phyloP scores from a whole-genome alignment of 257 asterid genomes.

The Jaltomata sinuosa region DNA sequence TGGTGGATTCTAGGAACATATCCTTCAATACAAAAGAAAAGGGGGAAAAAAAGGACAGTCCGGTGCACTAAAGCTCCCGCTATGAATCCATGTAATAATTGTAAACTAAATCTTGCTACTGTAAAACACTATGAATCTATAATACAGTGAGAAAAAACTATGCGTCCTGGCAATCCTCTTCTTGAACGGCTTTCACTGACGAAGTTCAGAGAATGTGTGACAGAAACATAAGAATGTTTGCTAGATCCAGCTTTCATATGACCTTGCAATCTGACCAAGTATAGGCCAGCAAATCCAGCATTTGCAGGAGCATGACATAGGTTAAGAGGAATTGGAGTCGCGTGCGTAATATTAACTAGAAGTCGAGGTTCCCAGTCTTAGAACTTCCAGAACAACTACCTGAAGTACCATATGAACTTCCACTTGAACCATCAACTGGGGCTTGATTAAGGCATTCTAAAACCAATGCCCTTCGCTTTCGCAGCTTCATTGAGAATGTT shows the following conservation, averaged over 20 bases:
- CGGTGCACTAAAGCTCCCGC: background rate
- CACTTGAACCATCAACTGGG: conserved; percentile 88
- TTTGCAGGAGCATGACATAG: background rate
- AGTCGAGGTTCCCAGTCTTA: conserved; percentile 60
- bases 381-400: conserved; percentile 72
- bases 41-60: background rate
- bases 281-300: background rate
- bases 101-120: background rate
- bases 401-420: conserved; percentile 64
- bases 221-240: background rate
- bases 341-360: conserved; percentile 21
- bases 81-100: background rate
- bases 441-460: conserved; percentile 94
- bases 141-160: background rate
- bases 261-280: background rate
- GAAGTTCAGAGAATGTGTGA: background rate
- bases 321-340: background rate
- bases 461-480: conserved; percentile 50
- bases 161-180: background rate
- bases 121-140: background rate
- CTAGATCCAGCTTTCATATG: background rate
- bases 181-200: background rate
- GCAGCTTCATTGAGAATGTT: conserved; percentile 80
- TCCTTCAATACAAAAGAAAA: background rate
- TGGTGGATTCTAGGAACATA: too few relatives aligned